Base-by-base conservation (phyloP, 352 stramenopile species). In the Globisporangium spiculum region DNA sequence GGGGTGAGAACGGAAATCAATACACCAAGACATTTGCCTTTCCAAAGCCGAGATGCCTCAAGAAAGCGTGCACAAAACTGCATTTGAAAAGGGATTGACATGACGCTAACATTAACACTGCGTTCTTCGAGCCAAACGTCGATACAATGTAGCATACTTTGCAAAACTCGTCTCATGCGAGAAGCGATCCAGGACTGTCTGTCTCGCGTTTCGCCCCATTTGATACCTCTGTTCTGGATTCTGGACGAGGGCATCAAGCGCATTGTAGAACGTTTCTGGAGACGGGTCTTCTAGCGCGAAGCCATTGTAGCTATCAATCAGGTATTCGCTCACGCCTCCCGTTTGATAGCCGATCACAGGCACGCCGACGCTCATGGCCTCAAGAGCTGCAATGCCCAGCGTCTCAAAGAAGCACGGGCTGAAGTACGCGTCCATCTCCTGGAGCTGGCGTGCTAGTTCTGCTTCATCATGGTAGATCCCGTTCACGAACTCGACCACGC, bases 361-460 rank as follows among this genome's bases (percentile, higher is more conserved):
- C 0, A 89, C 9, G 0, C 77, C 80, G 50, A 76, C 74, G 52
- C 80, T 86, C 82, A 90, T 88, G 16, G 82, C 82, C 66, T 90
- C 82, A 0, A 90, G 66, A 10, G 77, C 67, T 14, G 82, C 79
- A 27, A 90, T 75, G 4, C 82, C 78, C 2, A 90, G 69, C 1
- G 80, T 90, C 62, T 89, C 82, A 5, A 62, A 66, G 30, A 87
- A 78, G n/a, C 78, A 69, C 50, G 77, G 63, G 12, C 75, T 81
- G 7, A 83, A 66, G 24, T 80, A 81, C 27, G 75, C 80, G 58
- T 87, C 72, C 72, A 86, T 71, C 46, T 70, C 26, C 12, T 67
- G 80, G 3, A 86, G 26, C n/a, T 79, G 27, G 18, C 52, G 30
- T 4, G 75, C 69, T 27, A 90, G 64, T 14, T 57, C 58, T 22